Percentiles rank a stretch among this genome's conserved stretches.
Conservation (phyloP, 2,329 filamentous ascomycete species). For the Clonostachys rosea region DNA sequence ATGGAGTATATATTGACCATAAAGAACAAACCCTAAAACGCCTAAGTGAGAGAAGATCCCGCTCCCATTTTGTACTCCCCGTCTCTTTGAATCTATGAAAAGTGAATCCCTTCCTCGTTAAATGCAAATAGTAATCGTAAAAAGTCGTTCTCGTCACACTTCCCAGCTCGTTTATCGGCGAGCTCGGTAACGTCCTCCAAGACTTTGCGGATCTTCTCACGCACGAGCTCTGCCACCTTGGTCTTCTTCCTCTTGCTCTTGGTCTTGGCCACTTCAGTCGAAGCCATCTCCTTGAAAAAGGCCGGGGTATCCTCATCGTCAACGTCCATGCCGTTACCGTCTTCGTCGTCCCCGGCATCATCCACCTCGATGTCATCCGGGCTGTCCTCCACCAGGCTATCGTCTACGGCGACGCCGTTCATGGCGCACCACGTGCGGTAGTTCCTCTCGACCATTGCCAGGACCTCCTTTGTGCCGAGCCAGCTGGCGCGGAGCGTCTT, state of each 20-base stretch:
- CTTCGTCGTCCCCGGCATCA: slow-evolving; percentile 35
- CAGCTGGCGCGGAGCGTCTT: slow-evolving; percentile 81
- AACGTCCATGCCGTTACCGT: slow-evolving; percentile 45
- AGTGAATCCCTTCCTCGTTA: slow-evolving; percentile 91
- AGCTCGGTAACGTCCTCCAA: slow-evolving; percentile 76
- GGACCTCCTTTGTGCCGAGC: slow-evolving; percentile 73
- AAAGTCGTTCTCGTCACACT: slow-evolving; percentile 93
- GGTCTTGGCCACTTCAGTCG: slow-evolving; percentile 43
- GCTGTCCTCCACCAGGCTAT: slow-evolving; percentile 45
- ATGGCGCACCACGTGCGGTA: slow-evolving; percentile 88
- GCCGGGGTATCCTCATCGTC: slow-evolving; percentile 65
- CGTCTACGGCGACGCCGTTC: slow-evolving; percentile 75
- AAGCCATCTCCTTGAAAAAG: slow-evolving; percentile 69
- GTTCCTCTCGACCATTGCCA: slow-evolving; percentile 79
- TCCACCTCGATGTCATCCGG: slow-evolving; percentile 32
- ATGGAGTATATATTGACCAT: too few relatives aligned
- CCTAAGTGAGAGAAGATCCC: too few relatives aligned
- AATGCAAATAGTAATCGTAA: slow-evolving; percentile 75
- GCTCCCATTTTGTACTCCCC: background rate
- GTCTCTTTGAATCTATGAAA: slow-evolving; percentile 53
- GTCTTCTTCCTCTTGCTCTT: slow-evolving; percentile 72
- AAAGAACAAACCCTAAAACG: too few relatives aligned
- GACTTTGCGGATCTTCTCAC: slow-evolving; percentile 80
- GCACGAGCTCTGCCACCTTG: slow-evolving; percentile 75
- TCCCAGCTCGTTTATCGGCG: slow-evolving; percentile 73